A percentile compares a stretch with the other conserved stretches of the same genome.
Conservation (phyloP, 2,329 filamentous ascomycete genomes). For the Sclerotinia spermophila region DNA sequence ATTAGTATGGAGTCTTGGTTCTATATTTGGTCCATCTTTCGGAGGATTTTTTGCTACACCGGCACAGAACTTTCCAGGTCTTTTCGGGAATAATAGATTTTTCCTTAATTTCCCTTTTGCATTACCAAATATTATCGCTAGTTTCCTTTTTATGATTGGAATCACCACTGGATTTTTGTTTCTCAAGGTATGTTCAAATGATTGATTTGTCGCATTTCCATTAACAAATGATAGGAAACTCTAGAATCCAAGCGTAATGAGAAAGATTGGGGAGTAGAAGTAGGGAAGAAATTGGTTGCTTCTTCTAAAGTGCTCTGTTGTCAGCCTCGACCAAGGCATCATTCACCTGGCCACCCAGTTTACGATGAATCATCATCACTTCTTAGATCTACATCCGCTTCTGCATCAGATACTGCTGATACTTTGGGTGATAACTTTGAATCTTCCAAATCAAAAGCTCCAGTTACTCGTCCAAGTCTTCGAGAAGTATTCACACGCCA, state of each 20-base stretch:
- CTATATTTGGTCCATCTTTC: slow-evolving; percentile 82
- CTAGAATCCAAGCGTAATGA: slow-evolving; percentile 65
- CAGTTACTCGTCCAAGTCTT: slow-evolving; percentile 42
- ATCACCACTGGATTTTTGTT: slow-evolving; percentile 73
- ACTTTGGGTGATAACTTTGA: slow-evolving; percentile 27
- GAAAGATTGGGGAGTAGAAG: slow-evolving; percentile 69
- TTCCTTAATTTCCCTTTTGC: slow-evolving; percentile 77
- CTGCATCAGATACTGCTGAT: slow-evolving; percentile 31
- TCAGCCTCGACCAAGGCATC: slow-evolving; percentile 21
- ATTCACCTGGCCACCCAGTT: slow-evolving; percentile 41
- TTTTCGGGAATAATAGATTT: slow-evolving; percentile 66
- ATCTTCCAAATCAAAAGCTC: slow-evolving; percentile 33
- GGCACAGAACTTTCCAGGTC: slow-evolving; percentile 64
- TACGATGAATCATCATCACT: slow-evolving; percentile 57
- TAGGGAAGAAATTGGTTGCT: slow-evolving; percentile 63
- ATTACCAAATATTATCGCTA: slow-evolving; percentile 77
- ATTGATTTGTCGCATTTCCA: background rate
- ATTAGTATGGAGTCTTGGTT: slow-evolving; percentile 81
- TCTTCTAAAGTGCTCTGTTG: slow-evolving; percentile 30
- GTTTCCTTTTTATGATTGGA: slow-evolving; percentile 73
- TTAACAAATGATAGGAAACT: slow-evolving; percentile 60
- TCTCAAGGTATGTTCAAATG: slow-evolving; percentile 52
- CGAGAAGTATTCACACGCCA: slow-evolving; percentile 69
- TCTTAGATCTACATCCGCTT: slow-evolving; percentile 40
- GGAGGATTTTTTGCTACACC: slow-evolving; percentile 85